Percentiles rank a stretch among this genome's conserved stretches.
Evolutionary conservation across 768 basidiomycete species (phyloP).

Genomic region (Trametes coccinea): DNA sequence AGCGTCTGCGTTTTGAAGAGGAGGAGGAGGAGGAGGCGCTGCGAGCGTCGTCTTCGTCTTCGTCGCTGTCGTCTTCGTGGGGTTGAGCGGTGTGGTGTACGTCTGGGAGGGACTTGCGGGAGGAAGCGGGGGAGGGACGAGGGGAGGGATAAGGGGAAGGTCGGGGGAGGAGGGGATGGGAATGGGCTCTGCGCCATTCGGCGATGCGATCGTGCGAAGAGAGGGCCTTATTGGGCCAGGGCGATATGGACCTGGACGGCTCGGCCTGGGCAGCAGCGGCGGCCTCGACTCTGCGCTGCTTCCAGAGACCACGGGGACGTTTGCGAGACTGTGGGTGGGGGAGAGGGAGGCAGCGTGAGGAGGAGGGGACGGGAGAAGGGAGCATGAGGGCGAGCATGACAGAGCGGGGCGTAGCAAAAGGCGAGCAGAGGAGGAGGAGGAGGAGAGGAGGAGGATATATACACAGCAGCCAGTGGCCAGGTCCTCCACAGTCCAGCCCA

Average conservation of each 20-base stretch:
- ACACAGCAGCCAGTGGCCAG: too few relatives aligned
- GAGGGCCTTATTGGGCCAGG: conserved; percentile 13
- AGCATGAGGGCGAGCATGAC: conserved; percentile 12
- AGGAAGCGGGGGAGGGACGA: neutral
- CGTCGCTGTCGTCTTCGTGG: neutral
- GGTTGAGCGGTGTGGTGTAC: conserved; percentile 7
- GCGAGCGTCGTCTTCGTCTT: conserved; percentile 23
- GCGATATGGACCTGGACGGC: neutral
- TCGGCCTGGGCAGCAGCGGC: conserved; percentile 2
- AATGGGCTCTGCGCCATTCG: conserved; percentile 14
- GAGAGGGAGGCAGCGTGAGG: neutral
- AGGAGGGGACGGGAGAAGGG: conserved; percentile 3
- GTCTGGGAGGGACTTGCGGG: conserved; percentile 1
- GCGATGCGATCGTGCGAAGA: conserved; percentile 22
- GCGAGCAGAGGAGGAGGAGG: neutral
- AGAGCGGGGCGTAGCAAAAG: neutral
- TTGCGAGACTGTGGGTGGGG: conserved; percentile 20
- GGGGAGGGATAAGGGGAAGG: neutral
- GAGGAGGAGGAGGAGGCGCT: conserved; percentile 23
- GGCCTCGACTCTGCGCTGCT: conserved; percentile 21
- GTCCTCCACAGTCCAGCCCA: too few relatives aligned
- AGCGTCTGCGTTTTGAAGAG: conserved; percentile 30
- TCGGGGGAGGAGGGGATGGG: neutral
- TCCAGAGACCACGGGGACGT: conserved; percentile 33
- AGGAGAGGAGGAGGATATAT: neutral